Base-by-base conservation (phyloP, 805 yeast genomes). In the Kazachstania bromeliacearum region DNA sequence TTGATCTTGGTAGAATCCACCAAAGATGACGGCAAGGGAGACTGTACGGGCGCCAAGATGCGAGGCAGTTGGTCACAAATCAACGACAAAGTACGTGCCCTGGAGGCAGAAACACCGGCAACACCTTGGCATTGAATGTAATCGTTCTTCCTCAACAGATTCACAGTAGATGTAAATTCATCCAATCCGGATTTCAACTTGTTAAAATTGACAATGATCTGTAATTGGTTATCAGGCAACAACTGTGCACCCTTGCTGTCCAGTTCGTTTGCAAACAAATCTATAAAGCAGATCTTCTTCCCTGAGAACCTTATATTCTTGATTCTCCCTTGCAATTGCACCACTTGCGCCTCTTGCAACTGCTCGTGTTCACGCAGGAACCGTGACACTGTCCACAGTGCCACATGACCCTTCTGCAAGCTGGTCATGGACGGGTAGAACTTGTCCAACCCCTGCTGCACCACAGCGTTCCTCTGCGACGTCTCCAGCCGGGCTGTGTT, bases 21-120 rank as follows among this genome's bases (percentile, higher is more conserved):
- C 14, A 82, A 61, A 27, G 67, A 67, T 7, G 80, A 79, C 0
- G 96, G 96, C 7, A 79, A 50, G 1, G 82, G 79, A 38, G 70
- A 72, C 37, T 85, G 64, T 14, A 88, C 70, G 0, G 95, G 89
- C 0, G 88, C 57, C 5, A 81, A 67, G 9, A 85, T 56, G 18
- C 34, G 41, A 2, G 83, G 54, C 2, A 76, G 68, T n/a, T 52
- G 40, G 0, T 60, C 57, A 9, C 78, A 67, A 43, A 81, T 75
- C 35, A 89, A 50, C 1, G 95, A 79, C 6, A 87, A 60, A 45
- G 88, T 95, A 0, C 89, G 32, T 5, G 29, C 92, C 3, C 75
- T 74, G 8, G 40, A 42, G 37, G 78, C 75, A 0, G 96, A 84
- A 3, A 71, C 55, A 18, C 89, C 84, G 0, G 96, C 87, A 17